Evolutionary conservation across 2,329 filamentous ascomycete genomes (phyloP), one percentile per base, ranked within the genome.

Genomic region (Coniosporium tulheliwenetii): DNA sequence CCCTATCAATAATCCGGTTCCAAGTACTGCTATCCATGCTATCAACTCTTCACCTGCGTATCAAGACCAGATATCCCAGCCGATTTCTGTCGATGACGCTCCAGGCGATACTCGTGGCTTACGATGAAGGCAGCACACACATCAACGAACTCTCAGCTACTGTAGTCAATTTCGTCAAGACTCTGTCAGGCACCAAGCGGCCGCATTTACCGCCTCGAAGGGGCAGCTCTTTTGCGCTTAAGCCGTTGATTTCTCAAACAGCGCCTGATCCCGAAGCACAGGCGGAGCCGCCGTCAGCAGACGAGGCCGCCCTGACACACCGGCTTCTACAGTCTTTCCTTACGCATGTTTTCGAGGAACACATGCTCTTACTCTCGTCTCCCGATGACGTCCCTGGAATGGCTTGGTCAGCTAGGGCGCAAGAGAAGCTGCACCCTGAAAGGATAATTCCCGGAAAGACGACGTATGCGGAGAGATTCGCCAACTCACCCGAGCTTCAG

Each of bases 61-160:
- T 91, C 54, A 78, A 80, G 60, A 84, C 84, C 5, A 83, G 81
- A 55, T 77, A 77, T 45, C 83, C 84, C 2, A 86, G 81, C 38
- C 73, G 81, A 30, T 91, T 89, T 58, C 67, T 91, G 14, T 82
- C 81, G 39, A 77, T 78, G 0, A 81, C 80, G n/a, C 65, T 91
- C 12, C 76, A 81, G 46, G 79, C 81, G 19, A 75, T 87, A 38
- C 69, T 80, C 41, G 66, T 71, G 41, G 74, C 75, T 36, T 87
- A 83, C 67, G 53, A 74, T 64, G 47, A 75, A 39, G 64, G 74
- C 42, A 64, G 64, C 2, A 54, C 68, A 8, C 71, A 72, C 45
- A 54, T 58, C 8, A 73, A 78, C 45, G 78, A 80, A 50, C 77
- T 79, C 53, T 81, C 82, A 0, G 71, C 79, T 1, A 73, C 77